phyloP scores from a whole-genome alignment of 495 filamentous ascomycete species.

The Penicillium crystallinum region DNA sequence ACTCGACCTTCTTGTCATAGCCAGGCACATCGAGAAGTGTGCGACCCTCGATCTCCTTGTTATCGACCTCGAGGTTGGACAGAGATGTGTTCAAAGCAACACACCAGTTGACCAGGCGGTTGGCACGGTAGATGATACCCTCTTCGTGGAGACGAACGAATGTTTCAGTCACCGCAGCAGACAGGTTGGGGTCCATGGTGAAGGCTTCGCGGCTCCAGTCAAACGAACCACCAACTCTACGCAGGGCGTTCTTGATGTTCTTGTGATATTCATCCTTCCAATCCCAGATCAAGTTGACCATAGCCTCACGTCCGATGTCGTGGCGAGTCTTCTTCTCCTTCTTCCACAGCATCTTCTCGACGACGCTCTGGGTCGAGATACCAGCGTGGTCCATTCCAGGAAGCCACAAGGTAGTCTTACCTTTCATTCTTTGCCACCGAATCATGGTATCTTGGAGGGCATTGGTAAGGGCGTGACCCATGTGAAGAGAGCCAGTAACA shows the following conservation, averaged over 20 bases:
- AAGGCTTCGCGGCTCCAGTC: conserved; percentile 67
- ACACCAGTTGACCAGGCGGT: conserved; percentile 77
- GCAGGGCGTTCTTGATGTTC: conserved; percentile 55
- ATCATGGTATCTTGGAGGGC: conserved; percentile 73
- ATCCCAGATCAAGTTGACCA: conserved; percentile 57
- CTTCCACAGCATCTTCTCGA: conserved; percentile 72
- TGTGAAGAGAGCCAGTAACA: conserved; percentile 65
- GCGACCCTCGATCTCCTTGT: conserved; percentile 64
- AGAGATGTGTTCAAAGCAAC: conserved; percentile 67
- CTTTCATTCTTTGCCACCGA: conserved; percentile 61
- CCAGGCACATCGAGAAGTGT: conserved; percentile 63
- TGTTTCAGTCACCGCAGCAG: conserved; percentile 63
- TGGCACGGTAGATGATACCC: conserved; percentile 70
- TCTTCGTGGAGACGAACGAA: conserved; percentile 70
- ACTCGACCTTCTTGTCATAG: conserved; percentile 65
- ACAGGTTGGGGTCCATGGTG: conserved; percentile 65
- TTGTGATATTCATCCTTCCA: conserved; percentile 69
- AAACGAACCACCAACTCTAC: conserved; percentile 56
- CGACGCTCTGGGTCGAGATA: conserved; percentile 71
- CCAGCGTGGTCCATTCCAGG: conserved; percentile 75
- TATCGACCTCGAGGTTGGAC: conserved; percentile 70
- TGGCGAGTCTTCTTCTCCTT: conserved; percentile 59
- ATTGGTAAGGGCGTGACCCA: conserved; percentile 64
- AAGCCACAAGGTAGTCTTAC: conserved; percentile 64
- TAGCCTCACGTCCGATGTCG: conserved; percentile 58